Conservation (phyloP, 306 rosid species). For the Phaseolus lunatus region DNA sequence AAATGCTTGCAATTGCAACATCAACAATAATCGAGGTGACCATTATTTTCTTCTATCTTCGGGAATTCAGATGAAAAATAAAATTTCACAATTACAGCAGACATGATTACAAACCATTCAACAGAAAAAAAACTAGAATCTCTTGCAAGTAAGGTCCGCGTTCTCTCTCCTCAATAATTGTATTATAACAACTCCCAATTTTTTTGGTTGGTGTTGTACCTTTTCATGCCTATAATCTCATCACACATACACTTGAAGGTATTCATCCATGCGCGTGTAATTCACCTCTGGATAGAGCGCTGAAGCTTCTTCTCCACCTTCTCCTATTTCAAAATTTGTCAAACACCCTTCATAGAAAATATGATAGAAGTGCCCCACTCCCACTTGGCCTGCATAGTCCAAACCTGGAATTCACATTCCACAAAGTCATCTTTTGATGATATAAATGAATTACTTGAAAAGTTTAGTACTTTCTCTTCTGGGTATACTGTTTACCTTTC, state of each 20-base stretch:
- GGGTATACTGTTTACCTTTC: constrained; percentile 59
- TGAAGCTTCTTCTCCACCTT: constrained; percentile 82
- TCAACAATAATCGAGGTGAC: neutral
- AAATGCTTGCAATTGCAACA: neutral
- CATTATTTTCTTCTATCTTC: neutral
- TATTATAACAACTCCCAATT: neutral
- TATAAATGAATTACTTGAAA: neutral
- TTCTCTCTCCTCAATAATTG: constrained; percentile 2
- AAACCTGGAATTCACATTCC: constrained; percentile 45
- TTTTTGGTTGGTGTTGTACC: neutral
- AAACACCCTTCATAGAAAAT: constrained; percentile 79
- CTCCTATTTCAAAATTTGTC: constrained; percentile 75
- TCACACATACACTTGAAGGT: constrained; percentile 51
- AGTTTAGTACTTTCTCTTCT: neutral
- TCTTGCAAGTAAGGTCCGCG: neutral
- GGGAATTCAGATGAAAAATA: neutral
- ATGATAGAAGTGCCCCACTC: constrained; percentile 75
- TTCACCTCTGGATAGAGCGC: constrained; percentile 82
- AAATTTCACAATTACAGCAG: constrained; percentile 23
- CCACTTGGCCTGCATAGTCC: constrained; percentile 62
- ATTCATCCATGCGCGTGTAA: constrained; percentile 77
- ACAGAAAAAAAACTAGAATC: neutral
- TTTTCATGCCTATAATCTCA: neutral
- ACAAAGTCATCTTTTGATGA: neutral
- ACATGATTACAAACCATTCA: constrained; percentile 31